phyloP scores from a whole-genome alignment of 257 asterid genomes.

The Buddleja alternifolia region DNA sequence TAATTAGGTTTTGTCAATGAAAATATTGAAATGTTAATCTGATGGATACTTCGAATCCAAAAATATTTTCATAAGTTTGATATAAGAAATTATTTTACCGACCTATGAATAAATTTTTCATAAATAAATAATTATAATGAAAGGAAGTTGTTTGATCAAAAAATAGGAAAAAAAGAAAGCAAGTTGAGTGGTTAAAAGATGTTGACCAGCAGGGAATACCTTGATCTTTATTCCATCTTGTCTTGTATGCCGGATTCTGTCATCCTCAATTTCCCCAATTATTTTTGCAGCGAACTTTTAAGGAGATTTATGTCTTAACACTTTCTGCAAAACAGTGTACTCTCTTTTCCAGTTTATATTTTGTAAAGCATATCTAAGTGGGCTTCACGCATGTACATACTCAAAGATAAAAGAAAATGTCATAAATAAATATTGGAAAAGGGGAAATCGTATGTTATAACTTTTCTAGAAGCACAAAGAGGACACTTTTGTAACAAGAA shows the following conservation, averaged over 20 bases:
- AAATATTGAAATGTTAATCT: too few relatives aligned
- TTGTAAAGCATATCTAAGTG: constrained; percentile 29
- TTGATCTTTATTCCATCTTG: constrained; percentile 44
- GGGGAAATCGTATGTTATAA: neutral
- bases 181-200: constrained; percentile 37
- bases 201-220: constrained; percentile 49
- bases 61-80: too few relatives aligned
- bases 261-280: too few relatives aligned
- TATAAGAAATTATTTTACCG: too few relatives aligned
- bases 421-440: neutral
- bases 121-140: too few relatives aligned
- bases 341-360: constrained; percentile 15
- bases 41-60: too few relatives aligned
- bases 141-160: too few relatives aligned
- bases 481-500: too few relatives aligned
- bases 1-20: too few relatives aligned
- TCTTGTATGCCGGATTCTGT: constrained; percentile 39
- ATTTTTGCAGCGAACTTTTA: constrained; percentile 22
- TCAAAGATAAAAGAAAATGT: neutral
- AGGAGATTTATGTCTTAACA: constrained; percentile 20
- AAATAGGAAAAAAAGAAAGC: neutral
- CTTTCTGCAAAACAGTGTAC: constrained; percentile 34
- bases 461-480: too few relatives aligned
- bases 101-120: too few relatives aligned
- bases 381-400: constrained; percentile 31